These are phyloP conservation scores for Capsicum rhomboideum DNA, from an alignment of 257 asterid species.

Conservation along the genomic window DNA sequence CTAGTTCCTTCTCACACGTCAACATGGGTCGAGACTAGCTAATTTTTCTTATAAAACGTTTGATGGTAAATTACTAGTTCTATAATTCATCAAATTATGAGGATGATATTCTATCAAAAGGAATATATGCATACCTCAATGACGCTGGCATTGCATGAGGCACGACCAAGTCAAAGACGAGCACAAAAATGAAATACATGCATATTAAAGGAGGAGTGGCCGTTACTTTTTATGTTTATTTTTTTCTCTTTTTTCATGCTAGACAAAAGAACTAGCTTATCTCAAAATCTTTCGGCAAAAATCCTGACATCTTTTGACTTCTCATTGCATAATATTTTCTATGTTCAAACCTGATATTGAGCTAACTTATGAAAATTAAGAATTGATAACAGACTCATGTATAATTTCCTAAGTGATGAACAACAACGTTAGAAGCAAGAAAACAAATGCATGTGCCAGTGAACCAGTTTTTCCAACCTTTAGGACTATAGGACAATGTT, in stretches of 20 bases:
- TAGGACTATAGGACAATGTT: not conserved
- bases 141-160: not conserved
- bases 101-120: too few relatives aligned
- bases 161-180: not conserved
- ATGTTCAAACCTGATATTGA: not conserved
- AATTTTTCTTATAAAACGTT: not conserved
- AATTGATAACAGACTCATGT: not conserved
- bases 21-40: not conserved
- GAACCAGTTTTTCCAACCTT: not conserved
- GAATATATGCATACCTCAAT: too few relatives aligned
- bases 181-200: not conserved
- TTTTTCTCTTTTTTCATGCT: not conserved
- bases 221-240: not conserved
- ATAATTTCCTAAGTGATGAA: not conserved
- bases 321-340: not conserved
- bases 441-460: not conserved
- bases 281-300: not conserved
- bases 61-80: not conserved
- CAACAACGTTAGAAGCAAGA: not conserved
- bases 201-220: not conserved
- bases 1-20: not conserved
- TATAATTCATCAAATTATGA: not conserved
- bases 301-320: not conserved
- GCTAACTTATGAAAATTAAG: not conserved
- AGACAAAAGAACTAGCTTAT: not conserved